Percentiles rank a stretch among this genome's conserved stretches.
phyloP scores from a whole-genome alignment of 208 protist species.

The Trypanosomatidae sp. region DNA sequence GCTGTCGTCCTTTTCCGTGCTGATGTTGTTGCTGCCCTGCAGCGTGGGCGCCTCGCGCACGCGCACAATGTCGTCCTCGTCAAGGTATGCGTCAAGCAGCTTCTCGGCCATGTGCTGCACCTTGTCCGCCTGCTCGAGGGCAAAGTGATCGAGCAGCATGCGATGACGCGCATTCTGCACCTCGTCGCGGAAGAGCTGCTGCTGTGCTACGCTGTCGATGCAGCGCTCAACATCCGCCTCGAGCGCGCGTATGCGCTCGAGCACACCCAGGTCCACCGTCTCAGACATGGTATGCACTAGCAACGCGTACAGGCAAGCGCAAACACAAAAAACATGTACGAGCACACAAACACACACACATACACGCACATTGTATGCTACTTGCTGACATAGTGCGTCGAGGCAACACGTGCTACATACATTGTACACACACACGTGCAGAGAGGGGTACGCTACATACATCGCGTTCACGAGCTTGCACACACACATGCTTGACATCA shows the following conservation, averaged over 20 bases:
- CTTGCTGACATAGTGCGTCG: too few relatives aligned
- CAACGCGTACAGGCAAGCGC: too few relatives aligned
- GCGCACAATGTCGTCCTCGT: conserved; percentile 73
- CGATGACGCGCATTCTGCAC: conserved; percentile 48
- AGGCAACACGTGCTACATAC: too few relatives aligned
- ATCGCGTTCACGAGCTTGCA: too few relatives aligned
- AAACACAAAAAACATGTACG: too few relatives aligned
- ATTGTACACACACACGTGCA: too few relatives aligned
- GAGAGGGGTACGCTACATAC: too few relatives aligned
- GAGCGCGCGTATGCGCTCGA: conserved; percentile 65
- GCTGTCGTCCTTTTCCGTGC: too few relatives aligned
- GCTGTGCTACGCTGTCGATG: conserved; percentile 74
- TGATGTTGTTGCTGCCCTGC: background rate
- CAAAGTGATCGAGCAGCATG: conserved; percentile 71
- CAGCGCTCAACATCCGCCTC: conserved; percentile 73
- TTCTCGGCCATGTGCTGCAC: conserved; percentile 48
- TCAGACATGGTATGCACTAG: too few relatives aligned
- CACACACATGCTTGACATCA: too few relatives aligned
- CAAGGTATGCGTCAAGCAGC: conserved; percentile 70
- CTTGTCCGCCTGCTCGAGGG: conserved; percentile 26
- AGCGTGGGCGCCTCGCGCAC: conserved; percentile 27
- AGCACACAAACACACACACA: too few relatives aligned
- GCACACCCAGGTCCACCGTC: conserved; percentile 19
- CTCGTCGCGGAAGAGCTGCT: conserved; percentile 35
- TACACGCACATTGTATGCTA: too few relatives aligned